Evolutionary conservation across 2,329 filamentous ascomycete genomes (phyloP).

Genomic region (Fusarium tupiense): DNA sequence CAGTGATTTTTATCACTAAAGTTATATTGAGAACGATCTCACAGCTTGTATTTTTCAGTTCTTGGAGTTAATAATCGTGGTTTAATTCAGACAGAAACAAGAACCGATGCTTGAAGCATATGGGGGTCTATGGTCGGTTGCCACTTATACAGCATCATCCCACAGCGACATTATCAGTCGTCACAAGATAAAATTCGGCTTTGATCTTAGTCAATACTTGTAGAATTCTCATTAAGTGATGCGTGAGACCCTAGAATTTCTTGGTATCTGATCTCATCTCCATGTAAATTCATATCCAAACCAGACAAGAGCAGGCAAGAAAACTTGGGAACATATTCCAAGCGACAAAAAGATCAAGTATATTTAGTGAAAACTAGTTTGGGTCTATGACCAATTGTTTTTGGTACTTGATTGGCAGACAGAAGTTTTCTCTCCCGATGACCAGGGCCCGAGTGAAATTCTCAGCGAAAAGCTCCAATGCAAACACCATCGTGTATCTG

Average conservation of each 20-base stretch:
- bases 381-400: too few species aligned
- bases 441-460: not conserved
- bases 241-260: not conserved
- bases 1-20: not conserved
- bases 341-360: not conserved
- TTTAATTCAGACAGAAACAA: not conserved
- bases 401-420: too few species aligned
- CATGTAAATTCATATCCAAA: not conserved
- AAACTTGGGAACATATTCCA: not conserved
- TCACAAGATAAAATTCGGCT: not conserved
- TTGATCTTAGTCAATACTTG: not conserved
- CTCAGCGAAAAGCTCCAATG: not conserved
- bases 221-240: not conserved
- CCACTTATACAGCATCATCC: not conserved
- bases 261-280: not conserved
- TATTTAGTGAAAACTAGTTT: not conserved
- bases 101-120: too few species aligned
- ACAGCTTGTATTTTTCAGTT: not conserved
- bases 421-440: not conserved
- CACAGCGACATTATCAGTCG: not conserved
- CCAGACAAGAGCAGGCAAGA: not conserved
- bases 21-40: not conserved
- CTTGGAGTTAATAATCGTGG: too few species aligned
- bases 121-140: not conserved
- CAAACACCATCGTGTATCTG: slow-evolving; percentile 1